Percentiles rank a stretch among this genome's conserved stretches.
phyloP scores from a whole-genome alignment of 2,329 filamentous ascomycete species.

The Colletotrichum simmondsii region DNA sequence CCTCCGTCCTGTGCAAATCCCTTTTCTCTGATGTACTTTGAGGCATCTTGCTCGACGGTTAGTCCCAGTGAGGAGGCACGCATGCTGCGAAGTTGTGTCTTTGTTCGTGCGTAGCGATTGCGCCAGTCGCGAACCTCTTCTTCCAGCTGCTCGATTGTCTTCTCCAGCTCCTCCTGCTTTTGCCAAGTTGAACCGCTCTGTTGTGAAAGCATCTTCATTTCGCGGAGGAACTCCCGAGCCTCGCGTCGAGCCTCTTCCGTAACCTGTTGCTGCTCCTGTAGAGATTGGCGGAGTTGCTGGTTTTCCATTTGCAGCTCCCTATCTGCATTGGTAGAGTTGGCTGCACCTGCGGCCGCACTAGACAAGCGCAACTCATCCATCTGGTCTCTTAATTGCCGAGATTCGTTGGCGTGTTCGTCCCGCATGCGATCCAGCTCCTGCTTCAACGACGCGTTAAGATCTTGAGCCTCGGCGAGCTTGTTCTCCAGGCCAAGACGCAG shows the following conservation, averaged over 20 bases:
- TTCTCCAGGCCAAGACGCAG: slow-evolving; percentile 75
- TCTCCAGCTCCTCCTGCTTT: slow-evolving; percentile 81
- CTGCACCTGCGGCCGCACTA: slow-evolving; percentile 30
- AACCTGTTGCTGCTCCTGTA: slow-evolving; percentile 80
- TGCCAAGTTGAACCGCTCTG: slow-evolving; percentile 83
- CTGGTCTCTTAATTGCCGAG: slow-evolving; percentile 71
- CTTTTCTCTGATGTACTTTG: slow-evolving; percentile 72
- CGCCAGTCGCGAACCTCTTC: slow-evolving; percentile 91
- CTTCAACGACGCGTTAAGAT: slow-evolving; percentile 82
- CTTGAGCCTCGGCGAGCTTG: slow-evolving; percentile 79
- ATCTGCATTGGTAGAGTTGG: slow-evolving; percentile 50
- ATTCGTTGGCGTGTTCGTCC: slow-evolving; percentile 72
- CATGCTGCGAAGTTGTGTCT: slow-evolving; percentile 86
- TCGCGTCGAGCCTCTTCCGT: slow-evolving; percentile 89
- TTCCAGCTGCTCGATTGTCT: slow-evolving; percentile 81
- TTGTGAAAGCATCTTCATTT: slow-evolving; percentile 89
- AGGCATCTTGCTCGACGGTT: slow-evolving; percentile 75
- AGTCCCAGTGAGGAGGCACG: slow-evolving; percentile 84
- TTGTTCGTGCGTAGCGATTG: slow-evolving; percentile 85
- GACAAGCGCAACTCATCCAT: slow-evolving; percentile 64
- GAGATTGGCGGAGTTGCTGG: slow-evolving; percentile 70
- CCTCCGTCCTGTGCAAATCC: slow-evolving; percentile 78
- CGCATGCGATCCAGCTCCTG: slow-evolving; percentile 81
- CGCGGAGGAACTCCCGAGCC: slow-evolving; percentile 83
- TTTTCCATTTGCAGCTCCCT: slow-evolving; percentile 75